phyloP scores from a whole-genome alignment of 1,284 basidiomycete species.

The Cutaneotrichosporon sp. region DNA sequence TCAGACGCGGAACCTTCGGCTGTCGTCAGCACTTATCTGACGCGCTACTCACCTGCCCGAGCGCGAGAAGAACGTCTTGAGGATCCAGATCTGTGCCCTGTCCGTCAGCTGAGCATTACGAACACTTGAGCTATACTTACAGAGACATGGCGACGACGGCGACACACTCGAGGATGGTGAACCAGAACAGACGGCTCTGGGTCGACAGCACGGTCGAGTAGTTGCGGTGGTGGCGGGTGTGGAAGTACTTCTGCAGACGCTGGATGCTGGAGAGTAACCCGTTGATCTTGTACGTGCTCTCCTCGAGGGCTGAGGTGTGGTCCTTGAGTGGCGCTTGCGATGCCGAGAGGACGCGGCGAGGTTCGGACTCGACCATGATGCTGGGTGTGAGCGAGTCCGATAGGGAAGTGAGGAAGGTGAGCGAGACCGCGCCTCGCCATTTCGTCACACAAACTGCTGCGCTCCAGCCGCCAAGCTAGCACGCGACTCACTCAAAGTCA shows the following conservation, averaged over 20 bases:
- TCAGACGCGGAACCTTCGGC: slow-evolving; percentile 24
- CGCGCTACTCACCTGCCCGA: slow-evolving; percentile 57
- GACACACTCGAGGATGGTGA: slow-evolving; percentile 72
- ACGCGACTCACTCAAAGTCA: slow-evolving; percentile 70
- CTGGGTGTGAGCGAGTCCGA: slow-evolving; percentile 28
- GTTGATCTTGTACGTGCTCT: slow-evolving; percentile 85
- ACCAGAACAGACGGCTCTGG: slow-evolving; percentile 73
- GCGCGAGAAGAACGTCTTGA: slow-evolving; percentile 90
- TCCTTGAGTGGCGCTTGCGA: slow-evolving; percentile 70
- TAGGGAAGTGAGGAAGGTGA: neutral
- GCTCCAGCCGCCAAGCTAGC: neutral
- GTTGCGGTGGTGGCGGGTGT: slow-evolving; percentile 46
- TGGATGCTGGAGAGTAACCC: slow-evolving; percentile 82
- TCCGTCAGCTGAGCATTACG: slow-evolving; percentile 2
- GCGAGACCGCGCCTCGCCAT: neutral
- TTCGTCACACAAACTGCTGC: neutral
- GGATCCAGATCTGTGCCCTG: slow-evolving; percentile 81
- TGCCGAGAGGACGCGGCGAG: slow-evolving; percentile 73
- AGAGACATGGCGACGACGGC: slow-evolving; percentile 75
- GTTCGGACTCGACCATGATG: slow-evolving; percentile 96
- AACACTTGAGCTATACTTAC: slow-evolving; percentile 29
- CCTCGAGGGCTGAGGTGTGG: slow-evolving; percentile 85
- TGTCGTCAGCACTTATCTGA: neutral
- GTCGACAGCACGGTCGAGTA: slow-evolving; percentile 46
- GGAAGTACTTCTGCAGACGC: slow-evolving; percentile 78